Base-by-base conservation (phyloP, 495 filamentous ascomycete species). In the Penicillium cosmopolitanum region DNA sequence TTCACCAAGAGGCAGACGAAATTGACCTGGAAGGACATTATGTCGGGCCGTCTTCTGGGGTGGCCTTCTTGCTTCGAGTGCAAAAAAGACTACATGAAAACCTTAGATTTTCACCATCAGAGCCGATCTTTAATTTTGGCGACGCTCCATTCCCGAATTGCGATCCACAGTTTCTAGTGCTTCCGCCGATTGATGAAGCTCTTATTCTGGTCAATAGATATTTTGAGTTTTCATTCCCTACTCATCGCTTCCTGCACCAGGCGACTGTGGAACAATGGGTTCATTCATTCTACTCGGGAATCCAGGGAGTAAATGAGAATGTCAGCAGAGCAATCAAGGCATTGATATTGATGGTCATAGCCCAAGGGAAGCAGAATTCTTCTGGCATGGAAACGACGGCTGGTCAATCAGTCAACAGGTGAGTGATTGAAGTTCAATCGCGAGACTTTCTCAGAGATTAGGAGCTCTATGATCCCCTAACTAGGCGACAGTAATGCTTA, bases 11-110 rank as follows among this genome's bases (percentile, higher is more conserved):
- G 57, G 58, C 68, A 12, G 61, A 69, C 46, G 61, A 67, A 34
- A 73, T 66, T 2, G 71, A 76, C 40, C 59, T 70, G 44, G 69
- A 74, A 53, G 73, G 73, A 4, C 72, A 76, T 21, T 74, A 72
- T 54, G 64, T 74, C 23, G 73, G 70, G 4, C 71, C 73, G 4
- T 66, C 73, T 0, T 76, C 73, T 0, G 69, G 71, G 0, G 65
- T 74, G 7, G 71, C 73, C 1, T 74, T 74, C 58, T 56, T 76
- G 16, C 63, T 70, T 36, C 65, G 73, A 12, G 68, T 66, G 4
- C 71, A 68, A 53, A 73, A 66, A 51, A 58, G 63, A 25, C 64
- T 73, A 9, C 57, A 70, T 44, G 65, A 70, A 16, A 62, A 68
- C 52, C 55, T 67, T 11, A 36, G 53, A 11, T 62, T 68, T 11